These are phyloP conservation scores for Trichoderma asperelloides DNA, from an alignment of 495 filamentous ascomycete species.

Conservation along the genomic window DNA sequence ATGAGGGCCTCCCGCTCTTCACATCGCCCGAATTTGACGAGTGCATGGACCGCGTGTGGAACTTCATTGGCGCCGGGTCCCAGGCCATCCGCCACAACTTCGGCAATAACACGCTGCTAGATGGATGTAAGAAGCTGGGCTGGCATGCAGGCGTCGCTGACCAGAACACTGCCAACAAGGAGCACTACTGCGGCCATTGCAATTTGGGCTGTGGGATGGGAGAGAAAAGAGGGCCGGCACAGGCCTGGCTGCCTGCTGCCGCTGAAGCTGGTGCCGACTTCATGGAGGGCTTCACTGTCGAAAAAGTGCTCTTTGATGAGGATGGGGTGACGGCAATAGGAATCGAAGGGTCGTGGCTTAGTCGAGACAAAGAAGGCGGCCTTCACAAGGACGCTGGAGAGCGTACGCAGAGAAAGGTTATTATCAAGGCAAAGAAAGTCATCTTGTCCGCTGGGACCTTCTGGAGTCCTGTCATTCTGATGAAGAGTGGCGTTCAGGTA, in stretches of 20 bases:
- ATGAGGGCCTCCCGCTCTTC: constrained; percentile 66
- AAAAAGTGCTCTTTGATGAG: constrained; percentile 58
- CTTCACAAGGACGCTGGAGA: constrained; percentile 38
- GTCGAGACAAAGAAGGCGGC: constrained; percentile 53
- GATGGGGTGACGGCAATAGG: constrained; percentile 53
- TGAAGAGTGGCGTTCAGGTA: constrained; percentile 58
- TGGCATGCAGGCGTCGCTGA: constrained; percentile 62
- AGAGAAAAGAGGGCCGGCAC: constrained; percentile 70
- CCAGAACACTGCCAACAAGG: constrained; percentile 63
- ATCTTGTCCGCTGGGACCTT: constrained; percentile 67
- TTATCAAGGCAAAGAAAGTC: constrained; percentile 74
- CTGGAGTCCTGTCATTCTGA: constrained; percentile 64
- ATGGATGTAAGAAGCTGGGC: constrained; percentile 69
- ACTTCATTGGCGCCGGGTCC: constrained; percentile 65
- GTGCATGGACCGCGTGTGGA: constrained; percentile 56
- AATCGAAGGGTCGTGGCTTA: constrained; percentile 63
- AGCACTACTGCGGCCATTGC: constrained; percentile 76
- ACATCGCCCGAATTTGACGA: constrained; percentile 65
- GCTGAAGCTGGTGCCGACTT: constrained; percentile 64
- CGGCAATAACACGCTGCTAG: constrained; percentile 56
- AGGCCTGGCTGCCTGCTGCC: constrained; percentile 72
- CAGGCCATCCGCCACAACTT: constrained; percentile 60
- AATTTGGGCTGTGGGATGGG: constrained; percentile 61
- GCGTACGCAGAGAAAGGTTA: constrained; percentile 46
- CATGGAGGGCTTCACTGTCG: constrained; percentile 65